Percentiles rank a stretch among this genome's conserved stretches.
phyloP scores from a whole-genome alignment of 345 rosid genomes.

The Tarenaya hassleriana region DNA sequence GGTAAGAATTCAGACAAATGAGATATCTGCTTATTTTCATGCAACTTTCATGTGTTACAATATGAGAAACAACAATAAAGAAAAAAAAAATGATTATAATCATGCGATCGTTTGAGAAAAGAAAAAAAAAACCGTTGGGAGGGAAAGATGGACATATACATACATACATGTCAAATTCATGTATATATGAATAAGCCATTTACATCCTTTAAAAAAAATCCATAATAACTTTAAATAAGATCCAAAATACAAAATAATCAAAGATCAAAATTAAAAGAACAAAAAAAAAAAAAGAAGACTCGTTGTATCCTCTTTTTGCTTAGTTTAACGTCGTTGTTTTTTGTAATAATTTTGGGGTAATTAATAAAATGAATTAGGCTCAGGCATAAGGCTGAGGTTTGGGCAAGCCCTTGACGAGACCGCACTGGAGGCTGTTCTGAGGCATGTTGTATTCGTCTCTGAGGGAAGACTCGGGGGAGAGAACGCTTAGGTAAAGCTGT shows the following conservation, averaged over 20 bases:
- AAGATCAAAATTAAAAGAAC: neutral
- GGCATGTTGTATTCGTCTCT: conserved; percentile 87
- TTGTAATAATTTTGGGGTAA: neutral
- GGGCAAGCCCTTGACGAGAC: conserved; percentile 39
- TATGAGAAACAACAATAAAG: conserved; percentile 19
- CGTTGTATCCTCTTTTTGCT: conserved; percentile 18
- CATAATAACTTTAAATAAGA: conserved; percentile 11
- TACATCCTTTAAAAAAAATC: conserved; percentile 10
- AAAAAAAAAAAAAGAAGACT: conserved; percentile 12
- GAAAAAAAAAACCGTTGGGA: conserved; percentile 12
- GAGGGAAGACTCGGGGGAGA: conserved; percentile 61
- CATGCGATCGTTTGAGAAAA: conserved; percentile 11
- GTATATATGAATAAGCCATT: conserved; percentile 27
- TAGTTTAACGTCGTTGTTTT: conserved; percentile 2
- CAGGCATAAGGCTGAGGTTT: conserved; percentile 61
- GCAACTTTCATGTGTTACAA: too few species aligned
- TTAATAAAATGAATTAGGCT: conserved; percentile 22
- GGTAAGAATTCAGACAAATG: too few species aligned
- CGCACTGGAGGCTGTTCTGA: conserved; percentile 49
- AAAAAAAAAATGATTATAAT: neutral
- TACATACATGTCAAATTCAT: conserved; percentile 22
- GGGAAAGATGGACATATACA: too few species aligned
- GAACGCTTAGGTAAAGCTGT: conserved; percentile 60
- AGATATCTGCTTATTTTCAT: too few species aligned
- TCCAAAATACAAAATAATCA: neutral